phyloP scores from a whole-genome alignment of 1,284 basidiomycete species.

The Porogramme epimiltina region DNA sequence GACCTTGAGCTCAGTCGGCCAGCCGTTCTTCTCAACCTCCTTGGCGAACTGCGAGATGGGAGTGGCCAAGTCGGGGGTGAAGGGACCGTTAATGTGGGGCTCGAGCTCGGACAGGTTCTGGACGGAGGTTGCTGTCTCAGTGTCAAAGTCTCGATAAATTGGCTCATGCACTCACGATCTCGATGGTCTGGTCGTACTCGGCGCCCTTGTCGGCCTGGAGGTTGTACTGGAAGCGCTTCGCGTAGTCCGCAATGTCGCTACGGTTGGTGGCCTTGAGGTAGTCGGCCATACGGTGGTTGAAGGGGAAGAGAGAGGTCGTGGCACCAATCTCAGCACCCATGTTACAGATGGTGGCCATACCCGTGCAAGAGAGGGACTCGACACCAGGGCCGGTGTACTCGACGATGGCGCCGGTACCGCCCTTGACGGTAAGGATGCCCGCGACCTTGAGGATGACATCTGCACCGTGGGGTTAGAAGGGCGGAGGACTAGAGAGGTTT shows the following conservation, averaged over 20 bases:
- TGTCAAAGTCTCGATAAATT: not conserved
- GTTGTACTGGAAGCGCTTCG: constrained; percentile 90
- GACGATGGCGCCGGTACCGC: constrained; percentile 96
- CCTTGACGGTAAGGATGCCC: constrained; percentile 97
- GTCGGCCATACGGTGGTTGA: constrained; percentile 92
- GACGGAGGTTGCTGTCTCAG: constrained; percentile 1
- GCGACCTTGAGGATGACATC: constrained; percentile 98
- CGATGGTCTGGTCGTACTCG: constrained; percentile 94
- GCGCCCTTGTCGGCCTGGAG: constrained; percentile 87
- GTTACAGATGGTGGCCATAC: constrained; percentile 99
- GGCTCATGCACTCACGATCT: constrained; percentile 68
- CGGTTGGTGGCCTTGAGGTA: constrained; percentile 97
- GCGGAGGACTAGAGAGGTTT: not conserved
- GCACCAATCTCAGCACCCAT: constrained; percentile 99
- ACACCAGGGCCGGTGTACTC: constrained; percentile 96
- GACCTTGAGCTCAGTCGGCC: constrained; percentile 97
- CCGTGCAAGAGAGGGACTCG: constrained; percentile 95
- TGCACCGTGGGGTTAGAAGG: constrained; percentile 30
- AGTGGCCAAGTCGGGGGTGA: constrained; percentile 95
- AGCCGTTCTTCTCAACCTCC: constrained; percentile 93
- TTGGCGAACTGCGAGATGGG: constrained; percentile 95
- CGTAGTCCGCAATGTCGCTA: constrained; percentile 86
- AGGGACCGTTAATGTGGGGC: constrained; percentile 99
- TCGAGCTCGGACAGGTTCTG: constrained; percentile 95
- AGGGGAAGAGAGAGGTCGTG: constrained; percentile 98